Evolutionary conservation across 352 stramenopile genomes (phyloP).

Genomic region (Phytophthora pisi): DNA sequence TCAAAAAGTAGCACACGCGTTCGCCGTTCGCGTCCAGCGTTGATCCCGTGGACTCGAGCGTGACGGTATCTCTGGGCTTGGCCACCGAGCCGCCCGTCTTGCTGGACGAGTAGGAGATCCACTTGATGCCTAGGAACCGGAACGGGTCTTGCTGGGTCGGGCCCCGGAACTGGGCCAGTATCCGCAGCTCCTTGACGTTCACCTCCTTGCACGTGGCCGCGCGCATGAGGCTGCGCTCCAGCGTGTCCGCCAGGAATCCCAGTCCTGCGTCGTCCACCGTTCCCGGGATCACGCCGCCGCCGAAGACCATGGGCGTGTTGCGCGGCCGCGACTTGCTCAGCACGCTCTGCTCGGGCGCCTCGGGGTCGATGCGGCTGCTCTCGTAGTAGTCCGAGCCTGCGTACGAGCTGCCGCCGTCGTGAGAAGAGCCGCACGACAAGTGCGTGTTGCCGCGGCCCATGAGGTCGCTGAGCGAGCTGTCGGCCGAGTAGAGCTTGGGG

Average conservation of each 20-base stretch:
- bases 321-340: constrained; percentile 31
- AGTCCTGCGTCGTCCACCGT: constrained; percentile 42
- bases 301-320: constrained; percentile 37
- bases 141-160: constrained; percentile 36
- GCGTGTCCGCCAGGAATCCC: constrained; percentile 39
- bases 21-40: constrained; percentile 44
- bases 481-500: constrained; percentile 38
- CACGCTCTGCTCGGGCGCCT: constrained; percentile 30
- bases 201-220: constrained; percentile 24
- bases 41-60: constrained; percentile 45
- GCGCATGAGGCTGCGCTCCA: constrained; percentile 39
- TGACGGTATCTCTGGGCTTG: constrained; percentile 31
- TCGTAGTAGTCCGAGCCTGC: constrained; percentile 22
- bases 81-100: constrained; percentile 4
- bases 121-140: constrained; percentile 36
- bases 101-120: constrained; percentile 16
- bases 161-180: constrained; percentile 30
- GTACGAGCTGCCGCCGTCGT: constrained; percentile 20
- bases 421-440: constrained; percentile 16
- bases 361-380: constrained; percentile 22
- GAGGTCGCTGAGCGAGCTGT: constrained; percentile 34
- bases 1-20: constrained; percentile 43
- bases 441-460: constrained; percentile 29
- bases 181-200: constrained; percentile 32
- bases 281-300: constrained; percentile 33